Evolutionary conservation across 352 stramenopile species (phyloP).

Genomic region (Phytophthora pinifolia): DNA sequence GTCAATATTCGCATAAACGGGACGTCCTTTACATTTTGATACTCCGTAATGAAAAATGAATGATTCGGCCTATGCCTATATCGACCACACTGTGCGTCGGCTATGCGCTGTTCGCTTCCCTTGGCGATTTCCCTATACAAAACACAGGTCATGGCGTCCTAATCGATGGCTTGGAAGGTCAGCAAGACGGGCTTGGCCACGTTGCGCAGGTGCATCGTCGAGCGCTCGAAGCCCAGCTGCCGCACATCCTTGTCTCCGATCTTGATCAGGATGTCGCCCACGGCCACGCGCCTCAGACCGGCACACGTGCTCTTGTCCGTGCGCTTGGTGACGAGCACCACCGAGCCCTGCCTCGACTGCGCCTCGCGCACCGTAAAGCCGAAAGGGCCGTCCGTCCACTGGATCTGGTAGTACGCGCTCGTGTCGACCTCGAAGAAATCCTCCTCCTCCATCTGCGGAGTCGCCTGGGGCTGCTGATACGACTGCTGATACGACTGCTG

Average conservation of each 20-base stretch:
- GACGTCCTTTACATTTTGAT: neutral
- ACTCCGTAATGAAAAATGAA: slow-evolving; percentile 28
- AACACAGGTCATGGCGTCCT: slow-evolving; percentile 25
- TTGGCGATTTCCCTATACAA: slow-evolving; percentile 22
- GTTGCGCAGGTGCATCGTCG: slow-evolving; percentile 69
- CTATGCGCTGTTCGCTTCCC: slow-evolving; percentile 2
- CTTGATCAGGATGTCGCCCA: slow-evolving; percentile 76
- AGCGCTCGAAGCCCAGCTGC: slow-evolving; percentile 73
- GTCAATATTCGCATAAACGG: too few species aligned
- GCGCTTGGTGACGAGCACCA: slow-evolving; percentile 81
- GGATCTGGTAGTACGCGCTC: slow-evolving; percentile 73
- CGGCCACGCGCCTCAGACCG: slow-evolving; percentile 69
- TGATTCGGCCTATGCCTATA: slow-evolving; percentile 2
- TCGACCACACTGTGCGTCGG: slow-evolving; percentile 1
- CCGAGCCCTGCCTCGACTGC: slow-evolving; percentile 58
- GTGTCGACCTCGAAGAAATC: slow-evolving; percentile 69
- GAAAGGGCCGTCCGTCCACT: slow-evolving; percentile 82
- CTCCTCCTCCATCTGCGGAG: slow-evolving; percentile 33
- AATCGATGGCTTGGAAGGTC: slow-evolving; percentile 82
- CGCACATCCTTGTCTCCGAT: slow-evolving; percentile 74
- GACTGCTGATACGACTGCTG: slow-evolving; percentile 20
- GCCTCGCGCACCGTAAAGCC: slow-evolving; percentile 81
- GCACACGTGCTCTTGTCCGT: slow-evolving; percentile 76
- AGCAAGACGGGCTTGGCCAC: slow-evolving; percentile 75
- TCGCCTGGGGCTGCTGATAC: slow-evolving; percentile 15